Evolutionary conservation across 352 stramenopile genomes (phyloP), one percentile per base, ranked within the genome.

Genomic region (Phytophthora uliginosa): DNA sequence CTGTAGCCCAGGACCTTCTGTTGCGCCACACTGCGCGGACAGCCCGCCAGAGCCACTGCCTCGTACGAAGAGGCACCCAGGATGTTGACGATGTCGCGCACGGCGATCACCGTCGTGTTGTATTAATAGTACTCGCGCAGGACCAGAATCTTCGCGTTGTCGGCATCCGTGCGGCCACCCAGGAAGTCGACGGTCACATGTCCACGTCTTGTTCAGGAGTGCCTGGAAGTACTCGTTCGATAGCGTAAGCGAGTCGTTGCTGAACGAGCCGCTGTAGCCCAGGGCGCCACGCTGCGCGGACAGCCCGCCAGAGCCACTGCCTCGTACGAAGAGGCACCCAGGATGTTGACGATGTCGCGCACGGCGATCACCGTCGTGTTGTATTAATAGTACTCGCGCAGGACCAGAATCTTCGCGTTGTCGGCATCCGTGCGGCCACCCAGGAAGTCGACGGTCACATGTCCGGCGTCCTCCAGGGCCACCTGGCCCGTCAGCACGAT

Each of bases 1-100:
- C 82, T 84, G 73, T 94, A 88, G 70, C 93, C 95, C 63, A 77
- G 87, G 13, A 69, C 74, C 72, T 96, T 89, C 3, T 88, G 91
- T 78, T 99, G 94, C 73, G 90, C 98, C n/a, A 88, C 80, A 98
- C 85, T 56, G 93, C 90, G 82, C 96, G 94, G 28, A 83, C 97
- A 58, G 36, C 95, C 96, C 31, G 93, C 77, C 2, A 99, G 79
- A 13, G 94, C 94, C 28, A 99, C 95, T 66, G 98, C 98, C 73
- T 98, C 95, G 52, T 85, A 74, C 66, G 98, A 90, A 47, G 84
- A 84, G 58, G 98, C 96, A 24, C 95, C 92, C 91, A 98, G 94
- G 66, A 95, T 84, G 53, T 91, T 86, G 76, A 99, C 98, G 57
- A 98, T 88, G 71, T 97, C 91, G 45, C 95, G 83, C 56, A n/a